Base-by-base conservation (phyloP, 1,139 yeast genomes). In the Blastobotrys persicus region DNA sequence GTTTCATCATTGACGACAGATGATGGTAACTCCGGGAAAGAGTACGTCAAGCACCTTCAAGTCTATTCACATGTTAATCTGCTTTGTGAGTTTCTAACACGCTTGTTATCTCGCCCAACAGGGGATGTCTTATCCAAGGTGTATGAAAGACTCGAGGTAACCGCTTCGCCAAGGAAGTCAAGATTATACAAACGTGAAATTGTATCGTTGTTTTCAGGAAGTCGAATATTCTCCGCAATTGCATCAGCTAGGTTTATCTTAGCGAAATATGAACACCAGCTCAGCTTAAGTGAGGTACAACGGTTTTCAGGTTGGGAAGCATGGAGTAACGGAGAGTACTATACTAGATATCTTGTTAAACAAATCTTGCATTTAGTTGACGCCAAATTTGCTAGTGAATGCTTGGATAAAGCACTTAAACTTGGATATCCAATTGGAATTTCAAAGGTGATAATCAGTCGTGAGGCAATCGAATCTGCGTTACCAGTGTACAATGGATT, bases 61-160 rank as follows among this genome's bases (percentile, higher is more conserved):
- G 13, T 44, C 6, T 44, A 48, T 23, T 34, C 47, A 11, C 51
- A 48, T 35, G 17, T 48, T 14, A 48, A 48, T 23, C 34, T 48
- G 28, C 48, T 48, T 26, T 44, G 48, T n/a, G 18, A 31, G 12
- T 31, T 48, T 14, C n/a, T 48, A 2, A 9, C 31, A 31, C 9
- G 11, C 2, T 7, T 31, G 13, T 40, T 40, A 11, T 17, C 16
- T 9, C 23, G n/a, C 11, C 98, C 98, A 1, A 92, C 85, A 4
- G 17, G 33, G 3, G 13, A 41, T 14, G 35, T 32, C 7, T 34
- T n/a, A 2, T 34, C 14, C 26, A 28, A 17, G 9, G 28, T 23
- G 28, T 9, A 23, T 23, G 9, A 5, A 5, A 4, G 31, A 13
- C 4, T 23, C 7, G 50, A 46, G 41, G 41, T 40, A 6, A 35